Evolutionary conservation across 768 basidiomycete genomes (phyloP), one percentile per base, ranked within the genome.

Genomic region (Agrocybe praecox): DNA sequence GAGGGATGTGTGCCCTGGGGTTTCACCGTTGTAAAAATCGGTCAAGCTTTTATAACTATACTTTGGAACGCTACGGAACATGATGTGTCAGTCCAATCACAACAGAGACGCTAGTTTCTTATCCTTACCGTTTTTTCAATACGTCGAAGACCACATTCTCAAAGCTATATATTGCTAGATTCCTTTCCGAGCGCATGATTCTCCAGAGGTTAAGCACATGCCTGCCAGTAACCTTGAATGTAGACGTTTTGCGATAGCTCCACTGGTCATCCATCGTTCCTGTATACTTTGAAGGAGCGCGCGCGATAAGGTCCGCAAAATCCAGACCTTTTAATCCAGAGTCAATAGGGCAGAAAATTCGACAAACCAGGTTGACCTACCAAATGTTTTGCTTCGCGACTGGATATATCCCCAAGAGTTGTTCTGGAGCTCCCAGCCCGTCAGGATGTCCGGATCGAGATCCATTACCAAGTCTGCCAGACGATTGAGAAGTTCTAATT

Each of bases 191-290:
- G 32, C 94, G 87, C 83, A 98, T 91, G 50, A 98, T 84, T 53
- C 95, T 80, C 95, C 95, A 98, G 14, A 93, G 72, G 62, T 98
- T 97, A 46, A 99, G 76, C 32, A 96, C 89, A 67, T 99, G 96
- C 17, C 97, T 81, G 0, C 97, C 97, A 19, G 81, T 77, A 36
- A 95, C 87, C 59, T 86, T 88, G 71, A 99, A 89, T 1, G 88
- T 91, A 2, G 94, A 89, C 2, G 87, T 86, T 59, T 90, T 88
- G 48, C 83, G 81, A 51, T 79, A 70, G 8, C 83, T 85, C 90
- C 94, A 97, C 61, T 85, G 80, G 52, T 89, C 85, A 43, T 18
- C 24, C 10, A 76, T 76, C 15, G 64, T 46, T 24, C 43, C 65
- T 18, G 65, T 63, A 40, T 68, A 63, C 42, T 74, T 70, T n/a